A percentile compares a stretch with the other conserved stretches of the same genome.
phyloP scores from a whole-genome alignment of 768 basidiomycete species.

The Pluteus cervinus region DNA sequence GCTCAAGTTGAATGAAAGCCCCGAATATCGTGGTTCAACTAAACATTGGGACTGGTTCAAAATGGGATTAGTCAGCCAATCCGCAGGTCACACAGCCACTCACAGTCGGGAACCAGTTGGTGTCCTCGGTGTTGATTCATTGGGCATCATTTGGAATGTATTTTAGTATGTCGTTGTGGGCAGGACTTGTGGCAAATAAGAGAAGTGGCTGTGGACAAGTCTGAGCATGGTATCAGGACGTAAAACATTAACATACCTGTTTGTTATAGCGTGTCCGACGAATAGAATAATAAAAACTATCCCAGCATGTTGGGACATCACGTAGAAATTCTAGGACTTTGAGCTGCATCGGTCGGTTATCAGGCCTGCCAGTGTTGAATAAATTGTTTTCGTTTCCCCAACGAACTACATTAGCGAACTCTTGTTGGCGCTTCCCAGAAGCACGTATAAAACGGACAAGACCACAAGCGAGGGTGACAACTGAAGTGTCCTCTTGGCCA shows the following conservation, averaged over 20 bases:
- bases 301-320: slow-evolving; percentile 6
- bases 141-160: too few species aligned
- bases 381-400: not conserved
- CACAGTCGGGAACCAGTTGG: too few species aligned
- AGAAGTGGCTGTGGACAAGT: not conserved
- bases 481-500: too few species aligned
- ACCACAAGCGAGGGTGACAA: not conserved
- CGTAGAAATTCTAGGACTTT: slow-evolving; percentile 3
- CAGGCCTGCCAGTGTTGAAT: not conserved
- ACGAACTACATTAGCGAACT: not conserved
- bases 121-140: too few species aligned
- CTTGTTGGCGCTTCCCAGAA: not conserved
- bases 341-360: not conserved
- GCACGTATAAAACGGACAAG: not conserved
- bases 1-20: too few species aligned
- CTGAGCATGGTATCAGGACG: not conserved
- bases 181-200: too few species aligned
- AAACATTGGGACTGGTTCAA: too few species aligned
- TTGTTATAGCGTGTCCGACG: not conserved
- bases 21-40: too few species aligned
- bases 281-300: not conserved
- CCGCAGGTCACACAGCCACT: too few species aligned
- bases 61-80: too few species aligned
- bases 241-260: slow-evolving; percentile 2
- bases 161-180: too few species aligned